Conservation (phyloP, 768 basidiomycete species). For the Podaxis mareebaensis region DNA sequence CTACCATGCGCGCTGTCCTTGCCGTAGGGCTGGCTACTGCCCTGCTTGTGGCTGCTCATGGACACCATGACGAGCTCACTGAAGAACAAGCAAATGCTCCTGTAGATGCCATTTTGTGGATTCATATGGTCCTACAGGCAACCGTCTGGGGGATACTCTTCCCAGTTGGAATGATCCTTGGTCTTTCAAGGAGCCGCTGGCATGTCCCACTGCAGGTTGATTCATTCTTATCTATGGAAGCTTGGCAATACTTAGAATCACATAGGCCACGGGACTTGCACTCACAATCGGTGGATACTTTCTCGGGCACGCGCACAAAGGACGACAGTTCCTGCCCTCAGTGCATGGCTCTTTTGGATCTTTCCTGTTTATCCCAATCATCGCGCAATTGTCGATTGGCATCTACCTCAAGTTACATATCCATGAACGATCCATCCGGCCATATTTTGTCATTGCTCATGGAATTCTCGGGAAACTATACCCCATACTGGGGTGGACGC, state of each 20-base stretch:
- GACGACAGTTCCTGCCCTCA: constrained; percentile 72
- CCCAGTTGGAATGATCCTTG: constrained; percentile 80
- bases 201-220: constrained; percentile 87
- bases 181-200: constrained; percentile 78
- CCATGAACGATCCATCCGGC: constrained; percentile 72
- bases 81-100: constrained; percentile 67
- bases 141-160: constrained; percentile 86
- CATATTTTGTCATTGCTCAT: constrained; percentile 69
- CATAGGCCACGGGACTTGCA: constrained; percentile 63
- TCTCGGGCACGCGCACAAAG: constrained; percentile 86
- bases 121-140: constrained; percentile 80
- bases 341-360: constrained; percentile 72
- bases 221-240: constrained; percentile 5
- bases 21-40: constrained; percentile 7
- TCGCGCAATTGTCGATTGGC: constrained; percentile 68
- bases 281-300: constrained; percentile 74
- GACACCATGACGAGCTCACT: constrained; percentile 60
- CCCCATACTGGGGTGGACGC: constrained; percentile 85
- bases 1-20: constrained; percentile 5
- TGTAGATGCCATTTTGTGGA: constrained; percentile 76
- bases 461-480: constrained; percentile 82
- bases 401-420: constrained; percentile 93
- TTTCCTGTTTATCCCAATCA: constrained; percentile 64
- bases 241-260: background rate
- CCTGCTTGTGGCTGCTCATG: constrained; percentile 45